Evolutionary conservation across 305 asterid genomes (phyloP), one percentile per base, ranked within the genome.

Genomic region (Rubia peregrina): DNA sequence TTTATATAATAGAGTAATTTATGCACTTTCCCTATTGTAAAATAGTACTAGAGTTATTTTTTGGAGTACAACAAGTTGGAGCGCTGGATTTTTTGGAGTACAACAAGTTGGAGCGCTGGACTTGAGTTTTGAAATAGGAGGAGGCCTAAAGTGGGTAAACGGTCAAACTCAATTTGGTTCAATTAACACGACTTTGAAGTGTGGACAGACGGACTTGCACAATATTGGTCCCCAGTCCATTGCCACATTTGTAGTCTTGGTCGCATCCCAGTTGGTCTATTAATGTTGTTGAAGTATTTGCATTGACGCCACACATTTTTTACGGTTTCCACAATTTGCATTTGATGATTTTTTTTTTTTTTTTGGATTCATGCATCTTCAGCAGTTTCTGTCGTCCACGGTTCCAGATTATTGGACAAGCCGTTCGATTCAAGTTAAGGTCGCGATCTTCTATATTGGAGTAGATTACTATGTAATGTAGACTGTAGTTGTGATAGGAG

Each of bases 361-460:
- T 14, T 9, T 61, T 30, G n/a, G n/a, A 7, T 61, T 6, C 43
- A 11, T 33, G 44, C 13, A 53, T 38, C 9, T 36, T 33, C 22
- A 40, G 13, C 68, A n/a, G 14, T 40, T 40, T 40, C 14, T 64
- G 68, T 64, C 68, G 68, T 64, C 44, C 22, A 38, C 68, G 51
- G 24, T 38, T 62, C 26, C 3, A 13, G 16, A 33, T 30, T 33
- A n/a, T 36, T 36, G 66, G 43, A 33, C 66, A 22, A 62, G 24
- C 38, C 21, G 43, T 17, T 62, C 11, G 12, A 36, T 36, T 36
- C 46, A 62, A 62, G 21, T 36, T 13, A 36, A 62, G 46, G 67
- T 30, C 44, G 19, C 4, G 21, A 62, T 62, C n/a, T 14, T 40
- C 46, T 36, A 36, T 51, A 62, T 1, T 4, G 38, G 41, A 16